phyloP scores from a whole-genome alignment of 129 eudicot genomes.

The Artemisia argyi region DNA sequence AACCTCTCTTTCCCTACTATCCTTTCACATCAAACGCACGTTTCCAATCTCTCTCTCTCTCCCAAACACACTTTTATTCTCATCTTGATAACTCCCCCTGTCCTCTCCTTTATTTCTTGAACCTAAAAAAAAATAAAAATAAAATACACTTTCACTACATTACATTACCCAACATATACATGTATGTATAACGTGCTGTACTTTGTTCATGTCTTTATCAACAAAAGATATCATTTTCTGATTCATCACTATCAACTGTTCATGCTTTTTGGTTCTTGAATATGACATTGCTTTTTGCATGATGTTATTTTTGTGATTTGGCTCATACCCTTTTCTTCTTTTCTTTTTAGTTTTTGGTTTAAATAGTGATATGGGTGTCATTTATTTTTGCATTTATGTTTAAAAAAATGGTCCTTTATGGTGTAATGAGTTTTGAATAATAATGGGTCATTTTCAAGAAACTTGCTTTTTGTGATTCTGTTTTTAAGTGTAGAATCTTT shows the following conservation, averaged over 20 bases:
- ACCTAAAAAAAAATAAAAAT: background rate
- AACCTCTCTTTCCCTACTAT: constrained; percentile 24
- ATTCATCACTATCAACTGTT: constrained; percentile 22
- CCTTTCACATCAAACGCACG: constrained; percentile 56
- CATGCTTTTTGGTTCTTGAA: constrained; percentile 17
- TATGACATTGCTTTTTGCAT: constrained; percentile 35
- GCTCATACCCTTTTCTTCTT: background rate
- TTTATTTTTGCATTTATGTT: constrained; percentile 11
- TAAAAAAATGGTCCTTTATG: constrained; percentile 16
- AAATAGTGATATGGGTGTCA: constrained; percentile 28
- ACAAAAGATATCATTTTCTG: constrained; percentile 8
- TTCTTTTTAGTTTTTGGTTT: constrained; percentile 14
- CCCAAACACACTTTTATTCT: constrained; percentile 19
- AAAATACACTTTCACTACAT: background rate
- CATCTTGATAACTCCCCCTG: constrained; percentile 48
- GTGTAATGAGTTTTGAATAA: constrained; percentile 6
- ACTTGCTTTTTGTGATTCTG: constrained; percentile 9
- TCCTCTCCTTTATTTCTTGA: constrained; percentile 38
- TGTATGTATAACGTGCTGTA: background rate
- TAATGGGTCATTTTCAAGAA: constrained; percentile 23
- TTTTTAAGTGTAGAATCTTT: constrained; percentile 21
- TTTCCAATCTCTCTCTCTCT: constrained; percentile 31
- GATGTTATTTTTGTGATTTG: constrained; percentile 30
- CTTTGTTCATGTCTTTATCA: constrained; percentile 33
- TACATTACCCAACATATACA: background rate